Evolutionary conservation across 306 rosid genomes (phyloP).

Genomic region (Medicago lupulina): DNA sequence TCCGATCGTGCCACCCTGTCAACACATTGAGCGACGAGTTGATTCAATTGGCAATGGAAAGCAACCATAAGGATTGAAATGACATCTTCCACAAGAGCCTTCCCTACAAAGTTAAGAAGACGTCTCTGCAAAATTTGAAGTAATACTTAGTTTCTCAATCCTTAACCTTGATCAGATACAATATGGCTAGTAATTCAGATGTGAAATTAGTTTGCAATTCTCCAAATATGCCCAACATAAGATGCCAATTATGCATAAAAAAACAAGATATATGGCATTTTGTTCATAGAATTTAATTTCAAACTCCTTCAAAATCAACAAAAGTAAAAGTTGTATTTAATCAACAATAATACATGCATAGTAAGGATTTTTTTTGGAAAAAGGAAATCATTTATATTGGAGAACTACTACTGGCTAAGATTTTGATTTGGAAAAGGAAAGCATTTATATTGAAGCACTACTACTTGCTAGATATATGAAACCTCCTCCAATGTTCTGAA

Average conservation of each 20-base stretch:
- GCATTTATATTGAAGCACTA: neutral
- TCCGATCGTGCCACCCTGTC: constrained; percentile 79
- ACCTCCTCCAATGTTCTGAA: constrained; percentile 3
- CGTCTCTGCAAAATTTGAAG: constrained; percentile 72
- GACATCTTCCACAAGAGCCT: constrained; percentile 85
- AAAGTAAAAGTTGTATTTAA: neutral
- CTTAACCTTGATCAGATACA: constrained; percentile 26
- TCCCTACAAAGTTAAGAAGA: constrained; percentile 77
- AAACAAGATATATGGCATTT: neutral
- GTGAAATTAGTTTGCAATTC: constrained; percentile 19
- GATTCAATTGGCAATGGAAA: constrained; percentile 72
- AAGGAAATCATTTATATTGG: neutral
- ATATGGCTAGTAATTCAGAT: constrained; percentile 30
- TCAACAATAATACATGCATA: neutral
- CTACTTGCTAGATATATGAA: constrained; percentile 16
- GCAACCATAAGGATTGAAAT: constrained; percentile 77
- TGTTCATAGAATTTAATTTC: neutral
- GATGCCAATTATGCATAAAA: neutral
- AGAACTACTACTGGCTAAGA: constrained; percentile 21
- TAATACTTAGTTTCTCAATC: constrained; percentile 38
- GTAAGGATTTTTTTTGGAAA: neutral
- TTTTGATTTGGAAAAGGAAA: constrained; percentile 12
- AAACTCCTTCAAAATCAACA: neutral
- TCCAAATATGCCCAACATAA: constrained; percentile 19
- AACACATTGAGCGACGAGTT: constrained; percentile 65